Conservation (phyloP, 2,329 filamentous ascomycete species). For the Apiospora hydei region DNA sequence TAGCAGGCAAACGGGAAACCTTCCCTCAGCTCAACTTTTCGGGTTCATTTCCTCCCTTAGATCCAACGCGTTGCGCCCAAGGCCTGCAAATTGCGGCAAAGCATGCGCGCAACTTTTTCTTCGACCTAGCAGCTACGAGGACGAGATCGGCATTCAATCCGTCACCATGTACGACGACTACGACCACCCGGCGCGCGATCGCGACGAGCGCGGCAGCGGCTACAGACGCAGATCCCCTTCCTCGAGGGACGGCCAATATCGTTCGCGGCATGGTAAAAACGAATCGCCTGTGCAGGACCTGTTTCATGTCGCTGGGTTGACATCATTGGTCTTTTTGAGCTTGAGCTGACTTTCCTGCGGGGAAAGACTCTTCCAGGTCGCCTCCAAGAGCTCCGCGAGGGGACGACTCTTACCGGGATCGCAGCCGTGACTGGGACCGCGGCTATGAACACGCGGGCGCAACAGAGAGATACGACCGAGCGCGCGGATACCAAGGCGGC, state of each 20-base stretch:
- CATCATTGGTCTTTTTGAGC: slow-evolving; percentile 32
- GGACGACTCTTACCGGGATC: slow-evolving; percentile 37
- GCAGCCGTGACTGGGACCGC: slow-evolving; percentile 30
- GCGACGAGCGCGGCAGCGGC: slow-evolving; percentile 37
- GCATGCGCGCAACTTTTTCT: neutral
- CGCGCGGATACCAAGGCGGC: slow-evolving; percentile 21
- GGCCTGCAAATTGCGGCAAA: neutral
- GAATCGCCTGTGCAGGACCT: slow-evolving; percentile 41
- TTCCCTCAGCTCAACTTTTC: neutral
- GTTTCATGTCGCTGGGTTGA: slow-evolving; percentile 31
- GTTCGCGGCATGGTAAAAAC: slow-evolving; percentile 46
- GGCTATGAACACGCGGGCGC: slow-evolving; percentile 15
- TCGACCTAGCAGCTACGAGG: neutral
- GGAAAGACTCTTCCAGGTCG: slow-evolving; percentile 45
- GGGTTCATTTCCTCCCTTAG: neutral
- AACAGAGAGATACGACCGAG: slow-evolving; percentile 18
- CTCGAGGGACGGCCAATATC: slow-evolving; percentile 42
- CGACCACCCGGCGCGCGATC: slow-evolving; percentile 39
- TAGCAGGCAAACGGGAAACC: neutral
- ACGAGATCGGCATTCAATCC: neutral
- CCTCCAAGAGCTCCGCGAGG: slow-evolving; percentile 39
- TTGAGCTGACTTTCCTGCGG: slow-evolving; percentile 43
- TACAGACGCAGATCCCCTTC: slow-evolving; percentile 40
- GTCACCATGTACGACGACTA: slow-evolving; percentile 44
- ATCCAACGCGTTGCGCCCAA: neutral